A percentile compares a stretch with the other conserved stretches of the same genome.
These are phyloP conservation scores for Candida pseudofarinosa DNA, from an alignment of 805 yeast species.

Conservation along the genomic window DNA sequence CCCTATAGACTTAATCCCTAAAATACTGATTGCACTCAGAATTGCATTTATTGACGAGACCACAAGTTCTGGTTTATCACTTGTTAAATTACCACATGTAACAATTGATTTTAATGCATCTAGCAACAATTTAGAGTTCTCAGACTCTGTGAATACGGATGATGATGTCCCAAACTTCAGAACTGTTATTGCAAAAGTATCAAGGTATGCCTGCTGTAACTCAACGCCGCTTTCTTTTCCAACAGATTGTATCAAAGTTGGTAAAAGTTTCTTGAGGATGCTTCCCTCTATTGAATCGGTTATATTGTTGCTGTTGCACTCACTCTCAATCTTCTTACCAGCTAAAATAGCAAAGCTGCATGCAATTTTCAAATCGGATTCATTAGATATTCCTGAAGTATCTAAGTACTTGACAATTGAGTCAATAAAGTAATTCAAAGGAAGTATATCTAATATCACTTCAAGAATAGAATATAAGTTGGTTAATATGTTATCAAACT, in stretches of 20 bases:
- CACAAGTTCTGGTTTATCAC: slow-evolving; percentile 55
- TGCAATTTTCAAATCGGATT: slow-evolving; percentile 48
- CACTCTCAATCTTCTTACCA: slow-evolving; percentile 65
- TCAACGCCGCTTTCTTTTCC: slow-evolving; percentile 37
- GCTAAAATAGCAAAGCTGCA: slow-evolving; percentile 61
- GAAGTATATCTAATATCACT: slow-evolving; percentile 64
- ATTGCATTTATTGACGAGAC: slow-evolving; percentile 73
- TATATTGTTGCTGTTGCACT: slow-evolving; percentile 43
- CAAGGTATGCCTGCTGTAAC: slow-evolving; percentile 65
- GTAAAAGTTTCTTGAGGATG: slow-evolving; percentile 51
- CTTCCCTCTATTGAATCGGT: slow-evolving; percentile 44
- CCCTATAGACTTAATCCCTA: slow-evolving; percentile 86
- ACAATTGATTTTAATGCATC: slow-evolving; percentile 49
- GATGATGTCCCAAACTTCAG: slow-evolving; percentile 50
- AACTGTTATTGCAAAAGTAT: slow-evolving; percentile 60
- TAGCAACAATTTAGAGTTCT: slow-evolving; percentile 46
- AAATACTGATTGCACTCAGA: slow-evolving; percentile 60
- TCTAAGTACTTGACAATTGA: slow-evolving; percentile 48
- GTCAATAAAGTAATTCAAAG: slow-evolving; percentile 66
- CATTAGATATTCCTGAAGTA: slow-evolving; percentile 22
- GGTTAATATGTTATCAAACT: slow-evolving; percentile 9
- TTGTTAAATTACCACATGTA: slow-evolving; percentile 49
- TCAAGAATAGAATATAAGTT: slow-evolving; percentile 53
- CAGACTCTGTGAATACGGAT: slow-evolving; percentile 23
- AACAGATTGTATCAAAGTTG: slow-evolving; percentile 42